Conservation (phyloP, 2,329 filamentous ascomycete species). For the Stromatinia cepivora region DNA sequence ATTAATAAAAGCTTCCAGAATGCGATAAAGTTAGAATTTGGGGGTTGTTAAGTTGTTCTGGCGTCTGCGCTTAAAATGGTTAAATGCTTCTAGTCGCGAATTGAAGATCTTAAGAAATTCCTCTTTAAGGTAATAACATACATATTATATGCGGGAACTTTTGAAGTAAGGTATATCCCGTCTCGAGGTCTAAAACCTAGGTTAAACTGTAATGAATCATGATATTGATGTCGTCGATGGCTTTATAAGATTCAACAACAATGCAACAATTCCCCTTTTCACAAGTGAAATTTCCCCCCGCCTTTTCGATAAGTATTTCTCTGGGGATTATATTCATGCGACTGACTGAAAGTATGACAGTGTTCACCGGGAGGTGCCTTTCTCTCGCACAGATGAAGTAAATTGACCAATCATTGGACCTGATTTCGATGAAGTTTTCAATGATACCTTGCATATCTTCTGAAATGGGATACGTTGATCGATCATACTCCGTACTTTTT, state of each 20-base stretch:
- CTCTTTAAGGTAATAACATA: not conserved
- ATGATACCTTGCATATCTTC: not conserved
- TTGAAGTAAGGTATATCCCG: not conserved
- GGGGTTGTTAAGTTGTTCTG: not conserved
- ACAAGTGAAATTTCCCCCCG: not conserved
- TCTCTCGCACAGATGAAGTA: constrained; percentile 8
- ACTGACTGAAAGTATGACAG: constrained; percentile 8
- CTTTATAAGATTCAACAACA: not conserved
- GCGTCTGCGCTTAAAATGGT: constrained; percentile 18
- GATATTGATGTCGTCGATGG: not conserved
- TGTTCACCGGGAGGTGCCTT: not conserved
- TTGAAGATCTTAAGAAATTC: constrained; percentile 11
- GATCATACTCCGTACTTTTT: not conserved
- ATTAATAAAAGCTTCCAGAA: constrained; percentile 17
- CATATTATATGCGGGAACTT: not conserved
- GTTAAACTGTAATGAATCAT: not conserved
- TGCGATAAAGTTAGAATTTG: constrained; percentile 2
- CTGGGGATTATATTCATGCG: constrained; percentile 6
- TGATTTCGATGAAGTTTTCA: not conserved
- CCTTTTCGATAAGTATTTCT: constrained; percentile 12
- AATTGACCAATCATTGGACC: not conserved
- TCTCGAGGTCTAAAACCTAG: not conserved
- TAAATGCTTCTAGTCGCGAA: constrained; percentile 16
- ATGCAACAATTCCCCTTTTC: not conserved
- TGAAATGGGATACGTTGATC: not conserved